phyloP scores from a whole-genome alignment of 2,329 filamentous ascomycete species.

The Penicillium hesseltinei region DNA sequence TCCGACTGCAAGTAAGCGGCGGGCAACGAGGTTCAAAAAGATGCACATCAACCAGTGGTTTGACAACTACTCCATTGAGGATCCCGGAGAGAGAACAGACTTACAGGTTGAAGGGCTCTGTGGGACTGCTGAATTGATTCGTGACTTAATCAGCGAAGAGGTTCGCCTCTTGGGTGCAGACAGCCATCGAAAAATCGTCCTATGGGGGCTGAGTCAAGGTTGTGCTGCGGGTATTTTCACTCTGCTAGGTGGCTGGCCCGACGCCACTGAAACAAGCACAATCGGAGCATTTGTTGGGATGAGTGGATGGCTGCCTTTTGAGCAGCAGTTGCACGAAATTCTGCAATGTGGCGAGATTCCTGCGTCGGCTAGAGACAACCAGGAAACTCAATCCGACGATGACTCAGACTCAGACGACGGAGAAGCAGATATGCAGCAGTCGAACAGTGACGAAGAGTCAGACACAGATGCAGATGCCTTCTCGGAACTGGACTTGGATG shows the following conservation, averaged over 20 bases:
- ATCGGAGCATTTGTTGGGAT: constrained; percentile 50
- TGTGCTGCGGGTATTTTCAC: constrained; percentile 49
- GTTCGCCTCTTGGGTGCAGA: constrained; percentile 23
- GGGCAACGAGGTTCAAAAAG: constrained; percentile 46
- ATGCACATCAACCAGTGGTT: constrained; percentile 53
- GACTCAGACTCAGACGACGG: background rate
- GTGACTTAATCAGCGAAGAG: constrained; percentile 38
- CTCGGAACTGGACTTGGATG: background rate
- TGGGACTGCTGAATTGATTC: constrained; percentile 41
- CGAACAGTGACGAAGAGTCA: background rate
- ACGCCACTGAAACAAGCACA: background rate
- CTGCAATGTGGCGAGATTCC: constrained; percentile 9
- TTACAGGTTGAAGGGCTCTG: constrained; percentile 47
- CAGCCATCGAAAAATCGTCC: constrained; percentile 42
- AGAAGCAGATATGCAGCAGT: background rate
- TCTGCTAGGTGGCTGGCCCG: constrained; percentile 41
- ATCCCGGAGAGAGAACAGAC: constrained; percentile 44
- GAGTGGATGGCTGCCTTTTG: constrained; percentile 49
- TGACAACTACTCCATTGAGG: constrained; percentile 45
- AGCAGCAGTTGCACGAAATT: constrained; percentile 30
- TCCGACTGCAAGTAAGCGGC: constrained; percentile 49
- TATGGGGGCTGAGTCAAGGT: constrained; percentile 56
- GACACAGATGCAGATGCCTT: constrained; percentile 6
- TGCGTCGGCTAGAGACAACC: background rate
- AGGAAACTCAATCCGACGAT: background rate